Evolutionary conservation across 2,329 filamentous ascomycete species (phyloP), one percentile per base, ranked within the genome.

Genomic region (Tolypocladium inflatum): DNA sequence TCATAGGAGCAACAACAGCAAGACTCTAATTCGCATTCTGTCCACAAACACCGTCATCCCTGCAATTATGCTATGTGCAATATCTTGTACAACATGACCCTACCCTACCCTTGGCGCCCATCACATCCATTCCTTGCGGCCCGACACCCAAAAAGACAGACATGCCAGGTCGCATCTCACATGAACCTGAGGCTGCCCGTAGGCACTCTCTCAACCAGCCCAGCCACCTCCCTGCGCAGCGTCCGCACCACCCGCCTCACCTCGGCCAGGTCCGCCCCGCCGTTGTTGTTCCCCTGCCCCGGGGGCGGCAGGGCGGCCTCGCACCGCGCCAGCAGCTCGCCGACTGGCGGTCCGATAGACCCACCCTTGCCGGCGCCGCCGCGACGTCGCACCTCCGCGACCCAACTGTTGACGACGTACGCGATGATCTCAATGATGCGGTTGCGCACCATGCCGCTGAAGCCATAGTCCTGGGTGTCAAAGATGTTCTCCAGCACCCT

Each of bases 391-490:
- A 78, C 71, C 58, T 81, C 78, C 30, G 74, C 73, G 17, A 76
- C 73, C 80, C 80, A 82, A 57, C 73, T 71, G 56, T 75, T 74
- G 13, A 82, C 74, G 1, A 75, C 76, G 55, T 74, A 76, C 42
- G 75, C 71, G 62, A 84, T 80, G 70, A 82, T 80, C 67, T 83
- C 80, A 45, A 83, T 77, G 26, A 85, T 74, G 23, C 77, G 72
- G 58, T 74, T 77, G 55, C 81, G 75, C 39, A 69, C 68, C 35
- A 74, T 71, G 43, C 79, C 80, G 35, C 78, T 81, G 68, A 85
- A 85, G 0, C 82, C 82, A 50, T 81, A 76, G 65, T 84, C 81
- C 62, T 85, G 81, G 2, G 79, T 78, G 63, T 85, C 81, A 30
- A 84, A 80, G 56, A 84, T 76, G 50, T 73, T 74, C 70, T 85